Conservation (phyloP, 306 rosid genomes). For the Medicago arabica region DNA sequence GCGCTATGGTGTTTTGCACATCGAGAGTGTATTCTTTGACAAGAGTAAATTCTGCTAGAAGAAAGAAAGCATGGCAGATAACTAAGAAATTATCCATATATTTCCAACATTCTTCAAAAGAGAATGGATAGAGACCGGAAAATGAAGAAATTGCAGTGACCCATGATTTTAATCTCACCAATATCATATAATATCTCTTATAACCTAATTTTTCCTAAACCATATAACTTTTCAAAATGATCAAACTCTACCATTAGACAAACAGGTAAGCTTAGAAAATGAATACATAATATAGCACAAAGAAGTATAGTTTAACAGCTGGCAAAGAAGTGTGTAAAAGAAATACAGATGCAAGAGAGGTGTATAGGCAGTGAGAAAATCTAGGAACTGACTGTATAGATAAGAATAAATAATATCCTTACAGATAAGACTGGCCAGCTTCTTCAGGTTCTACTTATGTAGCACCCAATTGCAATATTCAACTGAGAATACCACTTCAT, state of each 20-base stretch:
- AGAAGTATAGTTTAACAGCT: neutral
- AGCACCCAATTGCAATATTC: neutral
- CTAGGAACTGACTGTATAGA: neutral
- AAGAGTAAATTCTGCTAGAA: conserved; percentile 73
- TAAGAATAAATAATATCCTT: neutral
- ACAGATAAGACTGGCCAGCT: neutral
- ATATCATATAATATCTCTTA: conserved; percentile 24
- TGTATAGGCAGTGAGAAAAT: neutral
- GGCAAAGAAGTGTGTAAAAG: neutral
- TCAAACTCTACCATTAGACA: conserved; percentile 25
- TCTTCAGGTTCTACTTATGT: neutral
- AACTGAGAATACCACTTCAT: neutral
- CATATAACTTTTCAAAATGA: conserved; percentile 31
- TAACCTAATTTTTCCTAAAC: conserved; percentile 34
- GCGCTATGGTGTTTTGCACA: conserved; percentile 74
- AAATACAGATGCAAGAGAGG: neutral
- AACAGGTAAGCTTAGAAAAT: conserved; percentile 22
- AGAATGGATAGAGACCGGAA: conserved; percentile 18
- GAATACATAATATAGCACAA: conserved; percentile 11
- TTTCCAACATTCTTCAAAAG: conserved; percentile 1
- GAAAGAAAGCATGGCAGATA: conserved; percentile 39
- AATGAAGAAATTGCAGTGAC: conserved; percentile 30
- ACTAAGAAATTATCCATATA: conserved; percentile 32
- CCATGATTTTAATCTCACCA: conserved; percentile 21
- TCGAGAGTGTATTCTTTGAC: conserved; percentile 92